These are phyloP conservation scores for Crataegus laevigata DNA, from an alignment of 306 rosid genomes.

Conservation along the genomic window DNA sequence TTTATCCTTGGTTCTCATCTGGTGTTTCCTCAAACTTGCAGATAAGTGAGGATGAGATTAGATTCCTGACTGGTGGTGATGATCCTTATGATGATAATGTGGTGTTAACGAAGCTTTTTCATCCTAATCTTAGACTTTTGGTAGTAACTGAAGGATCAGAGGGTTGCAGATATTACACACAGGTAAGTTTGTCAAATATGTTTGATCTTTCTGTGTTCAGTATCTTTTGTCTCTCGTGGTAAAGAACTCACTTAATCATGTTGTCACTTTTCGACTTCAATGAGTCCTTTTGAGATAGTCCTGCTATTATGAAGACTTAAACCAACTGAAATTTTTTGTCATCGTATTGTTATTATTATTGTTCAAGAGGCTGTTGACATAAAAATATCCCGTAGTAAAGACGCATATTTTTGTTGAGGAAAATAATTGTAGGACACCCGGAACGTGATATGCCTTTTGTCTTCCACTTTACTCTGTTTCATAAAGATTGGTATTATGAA, in stretches of 20 bases:
- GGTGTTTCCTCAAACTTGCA: constrained; percentile 27
- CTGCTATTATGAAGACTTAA: neutral
- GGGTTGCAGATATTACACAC: constrained; percentile 79
- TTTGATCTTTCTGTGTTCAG: neutral
- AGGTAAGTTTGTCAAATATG: constrained; percentile 28
- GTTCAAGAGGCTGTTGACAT: neutral
- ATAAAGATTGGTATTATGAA: neutral
- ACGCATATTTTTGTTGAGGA: constrained; percentile 13
- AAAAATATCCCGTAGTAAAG: constrained; percentile 15
- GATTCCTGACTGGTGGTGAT: constrained; percentile 64
- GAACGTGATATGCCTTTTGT: neutral
- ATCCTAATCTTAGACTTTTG: constrained; percentile 63
- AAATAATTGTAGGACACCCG: neutral
- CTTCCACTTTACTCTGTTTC: neutral
- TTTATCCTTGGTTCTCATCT: neutral
- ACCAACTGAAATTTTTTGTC: neutral
- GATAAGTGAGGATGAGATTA: constrained; percentile 77
- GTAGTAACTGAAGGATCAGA: constrained; percentile 65
- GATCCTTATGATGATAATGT: constrained; percentile 63
- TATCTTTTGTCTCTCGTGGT: neutral
- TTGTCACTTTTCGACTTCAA: neutral
- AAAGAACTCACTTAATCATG: neutral
- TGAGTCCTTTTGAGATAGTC: neutral
- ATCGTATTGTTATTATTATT: neutral
- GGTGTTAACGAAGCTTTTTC: constrained; percentile 64